Conservation (phyloP, 192 early-diverging fungal genomes). For the Backusella luteola region DNA sequence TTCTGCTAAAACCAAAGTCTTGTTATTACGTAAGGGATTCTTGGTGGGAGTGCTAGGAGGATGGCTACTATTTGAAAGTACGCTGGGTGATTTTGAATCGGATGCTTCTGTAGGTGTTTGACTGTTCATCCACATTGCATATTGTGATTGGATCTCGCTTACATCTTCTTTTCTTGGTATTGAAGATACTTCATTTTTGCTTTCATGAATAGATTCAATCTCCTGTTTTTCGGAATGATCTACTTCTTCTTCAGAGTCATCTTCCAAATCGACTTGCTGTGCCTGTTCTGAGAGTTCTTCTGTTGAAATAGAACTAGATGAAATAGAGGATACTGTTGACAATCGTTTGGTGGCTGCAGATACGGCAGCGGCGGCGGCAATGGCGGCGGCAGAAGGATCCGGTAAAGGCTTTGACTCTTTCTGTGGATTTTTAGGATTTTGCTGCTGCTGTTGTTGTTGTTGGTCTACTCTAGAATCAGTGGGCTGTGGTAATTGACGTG, state of each 20-base stretch:
- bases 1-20: background rate
- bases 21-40: background rate
- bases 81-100: background rate
- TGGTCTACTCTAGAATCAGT: background rate
- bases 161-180: background rate
- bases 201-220: background rate
- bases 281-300: background rate
- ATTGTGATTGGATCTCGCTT: conserved; percentile 23
- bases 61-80: background rate
- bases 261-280: background rate
- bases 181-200: background rate
- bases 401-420: background rate
- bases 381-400: background rate
- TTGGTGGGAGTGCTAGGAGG: background rate
- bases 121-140: conserved; percentile 28
- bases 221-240: background rate
- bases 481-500: background rate
- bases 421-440: background rate
- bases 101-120: conserved; percentile 13
- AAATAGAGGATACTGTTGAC: conserved; percentile 17
- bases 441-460: background rate
- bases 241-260: background rate
- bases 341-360: background rate
- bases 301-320: conserved; percentile 6
- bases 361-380: background rate